Conservation (phyloP, 1,284 basidiomycete species). For the Ustilago cynodontis region DNA sequence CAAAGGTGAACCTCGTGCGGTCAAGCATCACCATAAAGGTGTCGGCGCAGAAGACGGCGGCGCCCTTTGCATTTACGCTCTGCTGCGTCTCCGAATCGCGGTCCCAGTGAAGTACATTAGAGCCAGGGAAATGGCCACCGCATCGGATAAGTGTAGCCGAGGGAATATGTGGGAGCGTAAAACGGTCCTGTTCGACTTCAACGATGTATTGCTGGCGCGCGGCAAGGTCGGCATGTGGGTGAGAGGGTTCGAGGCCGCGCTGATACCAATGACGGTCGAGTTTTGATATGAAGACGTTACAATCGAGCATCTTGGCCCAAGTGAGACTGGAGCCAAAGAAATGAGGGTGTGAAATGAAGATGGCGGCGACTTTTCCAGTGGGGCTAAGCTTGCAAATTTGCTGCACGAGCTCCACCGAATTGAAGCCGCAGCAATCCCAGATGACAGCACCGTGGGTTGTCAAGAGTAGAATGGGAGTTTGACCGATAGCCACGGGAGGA, state of each 20-base stretch:
- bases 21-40: conserved; percentile 38
- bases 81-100: conserved; percentile 16
- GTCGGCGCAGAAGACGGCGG: conserved; percentile 39
- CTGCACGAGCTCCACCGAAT: conserved; percentile 31
- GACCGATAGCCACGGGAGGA: conserved; percentile 42
- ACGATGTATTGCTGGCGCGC: conserved; percentile 23
- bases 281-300: conserved; percentile 48
- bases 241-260: conserved; percentile 24
- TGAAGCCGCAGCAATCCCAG: conserved; percentile 45
- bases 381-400: conserved; percentile 24
- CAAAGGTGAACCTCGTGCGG: conserved; percentile 31
- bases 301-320: conserved; percentile 45
- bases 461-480: conserved; percentile 39
- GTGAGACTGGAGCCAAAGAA: conserved; percentile 31
- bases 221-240: conserved; percentile 22
- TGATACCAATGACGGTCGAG: conserved; percentile 44
- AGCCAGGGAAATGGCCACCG: conserved; percentile 42
- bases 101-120: conserved; percentile 26
- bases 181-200: conserved; percentile 19
- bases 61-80: neutral
- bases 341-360: conserved; percentile 47
- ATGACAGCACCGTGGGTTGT: conserved; percentile 26
- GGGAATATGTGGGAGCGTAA: conserved; percentile 24
- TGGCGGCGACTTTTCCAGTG: conserved; percentile 32
- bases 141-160: conserved; percentile 27